Evolutionary conservation across 495 filamentous ascomycete species (phyloP).

Genomic region (Penicillium goetzii): DNA sequence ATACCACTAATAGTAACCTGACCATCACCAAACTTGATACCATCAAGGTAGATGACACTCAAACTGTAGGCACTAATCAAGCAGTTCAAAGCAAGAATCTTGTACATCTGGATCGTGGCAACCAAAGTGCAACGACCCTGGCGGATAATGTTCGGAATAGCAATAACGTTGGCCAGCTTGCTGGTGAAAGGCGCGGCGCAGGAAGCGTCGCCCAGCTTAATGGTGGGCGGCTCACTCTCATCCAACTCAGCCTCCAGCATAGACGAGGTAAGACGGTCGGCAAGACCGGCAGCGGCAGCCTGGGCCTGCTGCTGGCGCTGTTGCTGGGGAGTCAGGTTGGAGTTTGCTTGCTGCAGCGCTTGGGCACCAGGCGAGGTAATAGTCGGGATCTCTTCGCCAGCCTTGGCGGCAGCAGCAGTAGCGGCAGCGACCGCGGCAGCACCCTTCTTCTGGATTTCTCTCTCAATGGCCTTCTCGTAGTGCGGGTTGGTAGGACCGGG

Average conservation of each 20-base stretch:
- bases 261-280: constrained; percentile 81
- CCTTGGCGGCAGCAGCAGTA: constrained; percentile 34
- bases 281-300: constrained; percentile 73
- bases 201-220: constrained; percentile 97
- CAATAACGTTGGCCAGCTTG: constrained; percentile 95
- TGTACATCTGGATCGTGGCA: constrained; percentile 99
- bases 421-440: constrained; percentile 39
- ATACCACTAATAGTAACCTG: constrained; percentile 99
- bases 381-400: constrained; percentile 64
- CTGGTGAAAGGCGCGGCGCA: constrained; percentile 97
- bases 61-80: constrained; percentile 98
- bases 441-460: constrained; percentile 76
- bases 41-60: constrained; percentile 93
- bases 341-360: constrained; percentile 62
- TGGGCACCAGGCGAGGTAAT: constrained; percentile 73
- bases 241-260: constrained; percentile 92
- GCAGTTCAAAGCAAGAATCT: constrained; percentile 97
- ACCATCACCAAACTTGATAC: constrained; percentile 98
- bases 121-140: constrained; percentile 97
- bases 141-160: constrained; percentile 96
- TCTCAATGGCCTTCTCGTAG: constrained; percentile 88
- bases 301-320: constrained; percentile 66
- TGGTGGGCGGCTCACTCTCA: constrained; percentile 88
- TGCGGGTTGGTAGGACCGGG: constrained; percentile 92
- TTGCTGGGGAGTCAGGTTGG: constrained; percentile 55